A percentile compares a stretch with the other conserved stretches of the same genome.
Evolutionary conservation across 352 stramenopile species (phyloP).

Genomic region (Phytophthora sp.): DNA sequence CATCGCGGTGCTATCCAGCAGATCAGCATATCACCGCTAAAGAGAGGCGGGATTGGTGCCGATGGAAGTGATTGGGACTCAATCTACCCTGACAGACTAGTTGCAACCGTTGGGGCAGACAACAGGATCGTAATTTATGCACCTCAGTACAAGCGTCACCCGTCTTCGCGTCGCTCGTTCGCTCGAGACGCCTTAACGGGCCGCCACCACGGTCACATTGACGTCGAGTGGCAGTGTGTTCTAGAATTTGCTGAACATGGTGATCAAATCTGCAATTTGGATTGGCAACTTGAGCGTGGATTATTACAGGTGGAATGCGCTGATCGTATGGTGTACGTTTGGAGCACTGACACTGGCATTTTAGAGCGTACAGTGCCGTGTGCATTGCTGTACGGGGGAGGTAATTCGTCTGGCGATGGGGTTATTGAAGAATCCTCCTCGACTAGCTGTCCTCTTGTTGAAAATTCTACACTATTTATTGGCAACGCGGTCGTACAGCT

Average conservation of each 20-base stretch:
- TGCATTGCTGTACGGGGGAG: constrained; percentile 59
- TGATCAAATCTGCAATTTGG: constrained; percentile 51
- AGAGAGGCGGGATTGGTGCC: background rate
- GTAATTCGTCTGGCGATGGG: constrained; percentile 32
- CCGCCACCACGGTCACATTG: constrained; percentile 2
- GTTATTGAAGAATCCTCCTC: background rate
- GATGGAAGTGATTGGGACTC: constrained; percentile 18
- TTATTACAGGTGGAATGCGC: constrained; percentile 72
- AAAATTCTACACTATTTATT: constrained; percentile 61
- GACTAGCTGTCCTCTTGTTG: constrained; percentile 25
- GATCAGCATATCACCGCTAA: constrained; percentile 62
- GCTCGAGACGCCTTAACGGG: constrained; percentile 4
- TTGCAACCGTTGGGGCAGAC: constrained; percentile 69
- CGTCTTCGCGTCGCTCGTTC: constrained; percentile 7
- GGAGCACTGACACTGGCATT: constrained; percentile 78
- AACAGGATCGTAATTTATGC: constrained; percentile 66
- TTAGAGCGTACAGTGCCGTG: constrained; percentile 67
- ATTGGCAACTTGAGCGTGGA: constrained; percentile 70
- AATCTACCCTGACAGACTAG: constrained; percentile 56
- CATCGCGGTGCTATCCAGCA: constrained; percentile 70
- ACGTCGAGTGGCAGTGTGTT: constrained; percentile 65
- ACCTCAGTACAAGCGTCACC: constrained; percentile 57
- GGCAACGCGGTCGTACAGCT: constrained; percentile 63
- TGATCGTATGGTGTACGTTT: constrained; percentile 82
- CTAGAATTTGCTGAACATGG: constrained; percentile 69